Percentiles rank a stretch among this genome's conserved stretches.
Conservation (phyloP, 225 moss, liverwort and hornwort species). For the Bryum argenteum region DNA sequence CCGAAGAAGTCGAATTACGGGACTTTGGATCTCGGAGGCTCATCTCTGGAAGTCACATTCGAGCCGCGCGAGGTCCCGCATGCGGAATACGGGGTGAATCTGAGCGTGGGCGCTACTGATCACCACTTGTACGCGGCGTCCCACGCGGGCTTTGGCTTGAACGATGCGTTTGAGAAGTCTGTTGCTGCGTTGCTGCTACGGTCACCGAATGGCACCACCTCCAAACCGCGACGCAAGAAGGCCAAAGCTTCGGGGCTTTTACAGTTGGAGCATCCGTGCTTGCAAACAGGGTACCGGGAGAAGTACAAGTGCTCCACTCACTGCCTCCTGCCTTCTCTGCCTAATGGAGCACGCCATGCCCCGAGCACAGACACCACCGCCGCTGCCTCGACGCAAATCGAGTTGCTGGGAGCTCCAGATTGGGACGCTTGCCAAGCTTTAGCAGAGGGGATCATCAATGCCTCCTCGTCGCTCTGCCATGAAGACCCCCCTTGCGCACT, state of each 20-base stretch:
- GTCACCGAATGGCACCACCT: conserved; percentile 26
- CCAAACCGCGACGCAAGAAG: conserved; percentile 8
- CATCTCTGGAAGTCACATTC: conserved; percentile 93
- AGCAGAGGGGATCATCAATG: conserved; percentile 68
- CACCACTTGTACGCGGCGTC: conserved; percentile 93
- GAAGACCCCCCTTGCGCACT: conserved; percentile 68
- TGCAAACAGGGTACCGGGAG: conserved; percentile 77
- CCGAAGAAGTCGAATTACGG: conserved; percentile 67
- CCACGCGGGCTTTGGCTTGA: conserved; percentile 86
- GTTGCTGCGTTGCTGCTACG: conserved; percentile 63
- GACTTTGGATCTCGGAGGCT: conserved; percentile 91
- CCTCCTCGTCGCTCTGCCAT: conserved; percentile 50
- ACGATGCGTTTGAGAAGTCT: conserved; percentile 98
- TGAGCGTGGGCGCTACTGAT: conserved; percentile 78
- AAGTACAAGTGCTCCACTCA: conserved; percentile 74
- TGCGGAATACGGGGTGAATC: conserved; percentile 66
- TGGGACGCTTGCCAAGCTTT: conserved; percentile 73
- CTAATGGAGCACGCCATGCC: conserved; percentile 42
- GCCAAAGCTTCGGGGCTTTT: conserved; percentile 27
- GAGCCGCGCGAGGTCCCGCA: conserved; percentile 69
- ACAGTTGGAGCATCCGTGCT: conserved; percentile 75
- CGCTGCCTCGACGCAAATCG: conserved; percentile 48
- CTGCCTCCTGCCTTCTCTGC: conserved; percentile 62
- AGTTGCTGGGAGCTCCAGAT: conserved; percentile 74
- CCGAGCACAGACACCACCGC: conserved; percentile 29